phyloP scores from a whole-genome alignment of 257 asterid species.

The Solanum phureja region DNA sequence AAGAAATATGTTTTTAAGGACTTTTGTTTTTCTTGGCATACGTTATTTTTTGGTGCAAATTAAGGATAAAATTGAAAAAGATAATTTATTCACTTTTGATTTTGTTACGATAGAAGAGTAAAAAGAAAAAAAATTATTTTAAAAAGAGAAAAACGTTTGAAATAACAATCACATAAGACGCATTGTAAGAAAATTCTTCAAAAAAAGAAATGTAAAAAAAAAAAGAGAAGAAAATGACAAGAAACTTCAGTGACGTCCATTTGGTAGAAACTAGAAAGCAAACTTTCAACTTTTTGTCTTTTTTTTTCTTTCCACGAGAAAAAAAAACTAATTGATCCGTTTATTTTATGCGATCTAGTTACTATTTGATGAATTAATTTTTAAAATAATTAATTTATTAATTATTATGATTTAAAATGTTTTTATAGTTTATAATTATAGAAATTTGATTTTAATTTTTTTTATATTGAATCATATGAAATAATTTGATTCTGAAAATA shows the following conservation, averaged over 20 bases:
- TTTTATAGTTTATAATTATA: neutral
- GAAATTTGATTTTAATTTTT: neutral
- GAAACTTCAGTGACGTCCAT: neutral
- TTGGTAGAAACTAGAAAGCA: neutral
- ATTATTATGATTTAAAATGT: neutral
- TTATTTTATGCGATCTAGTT: neutral
- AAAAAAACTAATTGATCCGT: too few species aligned
- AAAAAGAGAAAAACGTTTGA: neutral
- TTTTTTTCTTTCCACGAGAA: too few species aligned
- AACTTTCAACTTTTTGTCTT: neutral
- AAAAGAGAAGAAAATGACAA: neutral
- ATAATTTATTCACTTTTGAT: too few species aligned
- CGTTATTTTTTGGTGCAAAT: neutral
- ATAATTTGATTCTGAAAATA: neutral
- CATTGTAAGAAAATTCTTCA: neutral
- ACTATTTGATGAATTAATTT: neutral
- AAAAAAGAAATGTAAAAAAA: neutral
- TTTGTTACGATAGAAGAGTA: neutral
- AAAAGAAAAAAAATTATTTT: neutral
- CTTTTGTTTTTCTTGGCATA: neutral
- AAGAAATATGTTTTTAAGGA: neutral
- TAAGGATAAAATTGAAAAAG: neutral
- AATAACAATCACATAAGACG: neutral
- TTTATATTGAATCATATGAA: neutral
- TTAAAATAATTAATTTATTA: neutral